phyloP scores from a whole-genome alignment of 2,329 filamentous ascomycete species.

The Dactylellina haptotyla region DNA sequence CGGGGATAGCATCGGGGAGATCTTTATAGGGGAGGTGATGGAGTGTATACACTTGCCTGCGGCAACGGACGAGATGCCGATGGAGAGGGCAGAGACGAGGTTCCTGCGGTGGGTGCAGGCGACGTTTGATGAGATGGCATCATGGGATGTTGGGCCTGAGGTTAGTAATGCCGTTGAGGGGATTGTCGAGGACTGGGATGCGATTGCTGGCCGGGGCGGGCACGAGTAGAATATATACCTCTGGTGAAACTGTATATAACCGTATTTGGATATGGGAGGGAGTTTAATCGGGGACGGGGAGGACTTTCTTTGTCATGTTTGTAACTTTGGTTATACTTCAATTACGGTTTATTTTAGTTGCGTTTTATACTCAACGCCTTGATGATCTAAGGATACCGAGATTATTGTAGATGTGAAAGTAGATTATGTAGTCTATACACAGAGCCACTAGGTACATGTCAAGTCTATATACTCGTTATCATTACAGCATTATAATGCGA shows the following conservation, averaged over 20 bases:
- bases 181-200: constrained; percentile 48
- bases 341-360: no score
- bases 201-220: constrained; percentile 10
- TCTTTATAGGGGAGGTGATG: constrained; percentile 55
- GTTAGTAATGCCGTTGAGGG: constrained; percentile 53
- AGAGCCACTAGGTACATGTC: not conserved
- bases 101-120: constrained; percentile 57
- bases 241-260: not conserved
- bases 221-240: constrained; percentile 10
- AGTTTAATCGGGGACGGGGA: no score
- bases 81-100: constrained; percentile 57
- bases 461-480: not conserved
- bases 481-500: constrained; percentile 1
- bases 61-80: constrained; percentile 54
- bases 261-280: not conserved
- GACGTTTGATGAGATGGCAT: constrained; percentile 57
- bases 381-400: no score
- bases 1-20: constrained; percentile 54
- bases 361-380: no score
- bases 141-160: constrained; percentile 56
- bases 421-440: not conserved
- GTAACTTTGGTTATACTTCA: no score
- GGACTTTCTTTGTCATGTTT: no score
- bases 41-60: constrained; percentile 54
- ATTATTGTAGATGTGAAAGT: not conserved